Base-by-base conservation (phyloP, 306 rosid genomes). In the Begonia fuchsioides region DNA sequence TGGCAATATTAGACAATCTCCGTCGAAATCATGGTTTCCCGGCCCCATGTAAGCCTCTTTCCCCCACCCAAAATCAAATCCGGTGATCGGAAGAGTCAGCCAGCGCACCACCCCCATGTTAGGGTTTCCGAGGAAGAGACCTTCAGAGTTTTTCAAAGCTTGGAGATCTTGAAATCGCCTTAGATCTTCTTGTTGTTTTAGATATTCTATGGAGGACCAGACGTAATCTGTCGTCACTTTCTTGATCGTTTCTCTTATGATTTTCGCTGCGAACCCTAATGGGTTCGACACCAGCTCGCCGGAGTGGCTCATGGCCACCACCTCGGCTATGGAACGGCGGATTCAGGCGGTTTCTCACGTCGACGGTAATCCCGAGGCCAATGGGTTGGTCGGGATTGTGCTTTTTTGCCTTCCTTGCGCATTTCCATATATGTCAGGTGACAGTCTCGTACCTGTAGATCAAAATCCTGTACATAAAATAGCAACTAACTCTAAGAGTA, bases 61-160 rank as follows among this genome's bases (percentile, higher is more conserved):
- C 1, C 83, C 81, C 93, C 83, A 82, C 5, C 93, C 93, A 60
- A 82, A 82, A 48, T 82, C 86, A 15, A 66, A 44, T 11, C 70
- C 83, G 47, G 70, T 49, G 0, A 78, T 49, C 0, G 86, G 83
- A 39, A 82, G 38, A 0, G 78, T 67, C 48, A 82, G 51, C 93
- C 83, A 82, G 49, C 80, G 75, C 38, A 75, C 78, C 0, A 78
- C 72, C 0, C 72, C 72, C 1, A 82, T 32, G 44, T 75, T 82
- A 0, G 79, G 88, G 51, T 79, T 76, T 35, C 74, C 82, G 67
- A 57, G 58, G 20, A 80, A 74, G 11, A 64, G 50, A 5, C 68
- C 74, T 8, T 55, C 15, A 0, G 68, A 66, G 40, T 20, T 49
- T 13, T 60, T 62, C 15, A 69, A 50, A 1, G 64, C 17, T 0